Evolutionary conservation across 2,329 filamentous ascomycete species (phyloP), one percentile per base, ranked within the genome.

Genomic region (Mollisiaceae sp.): DNA sequence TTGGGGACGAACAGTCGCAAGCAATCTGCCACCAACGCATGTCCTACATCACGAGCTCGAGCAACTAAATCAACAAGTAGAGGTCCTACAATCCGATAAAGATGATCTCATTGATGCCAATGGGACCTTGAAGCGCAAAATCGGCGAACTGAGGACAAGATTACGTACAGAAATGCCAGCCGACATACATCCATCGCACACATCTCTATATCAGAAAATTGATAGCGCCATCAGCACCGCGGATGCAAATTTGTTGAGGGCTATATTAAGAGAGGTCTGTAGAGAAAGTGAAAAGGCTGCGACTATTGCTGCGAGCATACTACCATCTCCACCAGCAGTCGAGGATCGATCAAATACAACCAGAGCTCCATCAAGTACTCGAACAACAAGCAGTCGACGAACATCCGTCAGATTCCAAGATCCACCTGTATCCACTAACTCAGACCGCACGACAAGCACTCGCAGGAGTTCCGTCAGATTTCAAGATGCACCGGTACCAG

Each of bases 201-300:
- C 50, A 35, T 54, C 50, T 2, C 11, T 54, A 11, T 54, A 54
- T 24, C 50, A 54, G 18, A 54, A 18, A 18, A 32, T 54, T 12
- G 50, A 54, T 24, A 54, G 12, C 24, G 50, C 24, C 11, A 54
- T 54, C 50, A 54, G 50, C 50, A 54, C 50, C 8, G 50, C 50
- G 32, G 50, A 54, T 32, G 50, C 50, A 5, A 54, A 54, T 35
- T 18, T 54, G 32, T 24, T 54, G 15, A 27, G 50, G 32, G 50
- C 50, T 54, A 54, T 54, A 54, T 24, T 54, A 24, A 54, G 50
- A 18, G 50, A 54, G 14, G 50, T 54, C 50, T 54, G 50, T 24
- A 54, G 50, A 54, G 50, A 54, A n/a, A 54, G 50, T 18, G 50
- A 54, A 24, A 54, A 54, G 24, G 50, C 50, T 32, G 50, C 50